These are phyloP conservation scores for Phytophthora cryptogea DNA, from an alignment of 352 stramenopile species.

Conservation along the genomic window DNA sequence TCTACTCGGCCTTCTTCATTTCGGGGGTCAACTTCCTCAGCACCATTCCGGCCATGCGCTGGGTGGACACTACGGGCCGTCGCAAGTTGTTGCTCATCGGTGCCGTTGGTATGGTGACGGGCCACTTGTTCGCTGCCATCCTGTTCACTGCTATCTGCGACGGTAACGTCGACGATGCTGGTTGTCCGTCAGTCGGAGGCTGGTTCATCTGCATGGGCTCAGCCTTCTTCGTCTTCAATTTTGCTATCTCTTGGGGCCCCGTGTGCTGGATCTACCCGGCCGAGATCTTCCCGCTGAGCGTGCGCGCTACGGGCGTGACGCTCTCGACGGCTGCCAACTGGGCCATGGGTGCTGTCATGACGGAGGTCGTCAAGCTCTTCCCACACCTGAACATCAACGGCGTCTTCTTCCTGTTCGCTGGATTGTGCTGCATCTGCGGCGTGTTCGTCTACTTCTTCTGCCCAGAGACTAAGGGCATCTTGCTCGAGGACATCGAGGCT, in stretches of 20 bases:
- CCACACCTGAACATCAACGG: conserved; percentile 24
- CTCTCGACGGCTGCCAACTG: conserved; percentile 50
- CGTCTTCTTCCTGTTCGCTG: conserved; percentile 29
- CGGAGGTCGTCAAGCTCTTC: conserved; percentile 23
- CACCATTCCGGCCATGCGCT: conserved; percentile 23
- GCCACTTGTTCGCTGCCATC: conserved; percentile 25
- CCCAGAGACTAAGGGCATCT: conserved; percentile 21
- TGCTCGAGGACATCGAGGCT: conserved; percentile 19
- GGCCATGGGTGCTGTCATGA: conserved; percentile 33
- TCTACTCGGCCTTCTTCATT: conserved; percentile 23
- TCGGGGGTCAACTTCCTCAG: conserved; percentile 20
- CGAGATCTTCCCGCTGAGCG: conserved; percentile 22
- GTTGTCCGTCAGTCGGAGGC: conserved; percentile 7
- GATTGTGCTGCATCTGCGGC: conserved; percentile 34
- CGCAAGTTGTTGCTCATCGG: conserved; percentile 20
- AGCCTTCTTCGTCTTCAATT: conserved; percentile 24
- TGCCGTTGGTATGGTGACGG: conserved; percentile 11
- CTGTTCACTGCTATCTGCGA: conserved; percentile 35
- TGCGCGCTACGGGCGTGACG: conserved; percentile 49
- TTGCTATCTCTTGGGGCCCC: conserved; percentile 18
- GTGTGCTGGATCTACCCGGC: conserved; percentile 25
- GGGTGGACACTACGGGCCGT: conserved; percentile 18
- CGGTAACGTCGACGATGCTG: conserved; percentile 21
- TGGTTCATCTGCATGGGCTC: conserved; percentile 18
- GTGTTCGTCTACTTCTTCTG: conserved; percentile 55